Conservation (phyloP, 768 basidiomycete species). For the Dacryopinax spathularia region DNA sequence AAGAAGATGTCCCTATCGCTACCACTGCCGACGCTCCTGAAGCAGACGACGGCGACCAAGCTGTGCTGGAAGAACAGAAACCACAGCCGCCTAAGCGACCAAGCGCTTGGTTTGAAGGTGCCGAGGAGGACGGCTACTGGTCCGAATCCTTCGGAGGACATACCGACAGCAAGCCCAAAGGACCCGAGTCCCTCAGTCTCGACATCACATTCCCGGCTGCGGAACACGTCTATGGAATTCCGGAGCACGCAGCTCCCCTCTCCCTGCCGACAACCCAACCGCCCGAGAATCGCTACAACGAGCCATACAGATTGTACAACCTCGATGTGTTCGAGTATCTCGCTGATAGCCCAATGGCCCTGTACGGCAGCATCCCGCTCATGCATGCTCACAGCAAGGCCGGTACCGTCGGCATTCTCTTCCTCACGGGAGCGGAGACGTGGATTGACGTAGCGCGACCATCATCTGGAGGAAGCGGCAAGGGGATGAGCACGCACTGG, state of each 20-base stretch:
- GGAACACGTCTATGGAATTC: slow-evolving; percentile 85
- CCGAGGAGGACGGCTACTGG: slow-evolving; percentile 71
- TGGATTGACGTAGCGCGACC: slow-evolving; percentile 83
- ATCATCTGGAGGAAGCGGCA: slow-evolving; percentile 27
- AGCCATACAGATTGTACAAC: slow-evolving; percentile 92
- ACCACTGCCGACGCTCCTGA: slow-evolving; percentile 26
- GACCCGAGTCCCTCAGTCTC: slow-evolving; percentile 83
- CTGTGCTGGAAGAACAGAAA: slow-evolving; percentile 18
- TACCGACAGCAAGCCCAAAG: slow-evolving; percentile 92
- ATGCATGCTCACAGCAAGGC: slow-evolving; percentile 83
- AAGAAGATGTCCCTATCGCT: slow-evolving; percentile 34
- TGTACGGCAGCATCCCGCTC: slow-evolving; percentile 85
- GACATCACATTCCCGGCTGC: slow-evolving; percentile 91
- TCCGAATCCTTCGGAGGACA: slow-evolving; percentile 77
- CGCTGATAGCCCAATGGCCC: slow-evolving; percentile 57
- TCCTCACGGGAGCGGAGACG: slow-evolving; percentile 77
- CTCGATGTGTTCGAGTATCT: slow-evolving; percentile 94
- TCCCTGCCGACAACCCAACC: slow-evolving; percentile 81
- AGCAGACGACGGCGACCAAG: slow-evolving; percentile 17
- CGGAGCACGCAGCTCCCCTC: slow-evolving; percentile 84
- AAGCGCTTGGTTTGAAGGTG: slow-evolving; percentile 73
- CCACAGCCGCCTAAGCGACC: slow-evolving; percentile 27
- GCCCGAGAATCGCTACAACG: slow-evolving; percentile 57
- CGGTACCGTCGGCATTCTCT: slow-evolving; percentile 82
- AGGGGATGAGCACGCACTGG: slow-evolving; percentile 83